Base-by-base conservation (phyloP, 768 basidiomycete genomes). In the Leucocoprinus sp. region DNA sequence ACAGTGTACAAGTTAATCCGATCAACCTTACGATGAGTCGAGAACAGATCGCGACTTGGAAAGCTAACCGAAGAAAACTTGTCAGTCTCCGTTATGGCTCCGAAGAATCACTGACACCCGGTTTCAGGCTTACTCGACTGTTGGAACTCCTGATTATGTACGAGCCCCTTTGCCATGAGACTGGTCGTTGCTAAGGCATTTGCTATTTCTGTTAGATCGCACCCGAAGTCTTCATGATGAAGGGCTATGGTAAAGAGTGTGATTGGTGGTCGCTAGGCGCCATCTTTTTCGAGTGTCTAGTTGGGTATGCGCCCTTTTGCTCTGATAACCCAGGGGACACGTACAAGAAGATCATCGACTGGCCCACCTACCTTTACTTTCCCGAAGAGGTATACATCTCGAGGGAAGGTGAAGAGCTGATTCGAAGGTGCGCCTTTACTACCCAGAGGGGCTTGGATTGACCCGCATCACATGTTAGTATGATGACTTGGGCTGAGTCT, bases 181-280 rank as follows among this genome's bases (percentile, higher is more conserved):
- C 8, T 41, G 26, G n/a, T 38, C 21, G 14, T 8, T 42, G 23
- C 8, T 31, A 27, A 34, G 12, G n/a, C n/a, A 34, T 34, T 7
- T 43, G 8, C 24, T 42, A 2, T 23, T 39, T 33, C 34, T 36
- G 14, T 41, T 77, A 95, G 76, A 98, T 98, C 56, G 93, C 93
- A 0, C 93, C 93, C 2, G 93, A 98, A 58, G 95, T 98, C 55
- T 98, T 99, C 74, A 66, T 92, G 61, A 84, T 95, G 70, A 86
- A 95, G 59, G 95, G 95, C 4, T 99, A 99, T 56, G 92, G 93
- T 37, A 93, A 95, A 64, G 95, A 97, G 65, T 98, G 95, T 60
- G 95, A 99, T 65, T 99, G 95, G 95, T 99, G 95, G 95, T 97
- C 95, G 28, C 68, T 99, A 45, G 95, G 95, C 9, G 93, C 95